Evolutionary conservation across 2,329 filamentous ascomycete species (phyloP), one percentile per base, ranked within the genome.

Genomic region (Fusarium pseudonygamai): DNA sequence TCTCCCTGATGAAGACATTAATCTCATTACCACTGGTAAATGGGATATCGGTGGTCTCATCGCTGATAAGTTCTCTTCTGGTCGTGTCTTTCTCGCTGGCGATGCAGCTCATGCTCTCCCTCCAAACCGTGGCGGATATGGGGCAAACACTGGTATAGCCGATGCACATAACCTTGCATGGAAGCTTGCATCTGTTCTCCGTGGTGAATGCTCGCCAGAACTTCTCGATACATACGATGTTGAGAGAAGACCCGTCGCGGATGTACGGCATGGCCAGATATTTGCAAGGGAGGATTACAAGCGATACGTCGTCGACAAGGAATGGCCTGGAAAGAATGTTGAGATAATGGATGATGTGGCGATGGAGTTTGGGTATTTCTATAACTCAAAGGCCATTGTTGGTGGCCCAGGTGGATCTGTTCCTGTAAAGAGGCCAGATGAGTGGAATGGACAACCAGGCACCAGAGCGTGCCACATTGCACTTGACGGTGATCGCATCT

Each of bases 131-230:
- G 85, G 57, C 68, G 81, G 79, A 1, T 78, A 79, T 5, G 81
- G 81, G 0, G 75, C 78, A 24, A 83, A 82, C 67, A 79, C 79
- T 11, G 81, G 78, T 3, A 79, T 83, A 18, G 75, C 79, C 15
- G 84, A 86, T 62, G 84, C 79, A 1, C 78, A 82, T 42, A 84
- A 85, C 43, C 77, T 86, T 4, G 80, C 82, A 2, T 85, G 84
- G 84, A 85, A 85, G 71, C 64, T 85, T 0, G 80, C 81, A 3
- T 74, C 77, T 2, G 81, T 84, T 1, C 28, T 83, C 0, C 74
- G 66, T 2, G 76, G 79, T 0, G 46, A 70, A 6, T 78, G 79
- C 0, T 64, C 32, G 0, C 37, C 67, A 7, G 63, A 46, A 1
- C 59, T 85, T 2, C 73, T 85, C 18, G 76, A 80, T 4, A 83